These are phyloP conservation scores for Botryosphaeria dothidea DNA, from an alignment of 2,329 filamentous ascomycete species.

Conservation along the genomic window DNA sequence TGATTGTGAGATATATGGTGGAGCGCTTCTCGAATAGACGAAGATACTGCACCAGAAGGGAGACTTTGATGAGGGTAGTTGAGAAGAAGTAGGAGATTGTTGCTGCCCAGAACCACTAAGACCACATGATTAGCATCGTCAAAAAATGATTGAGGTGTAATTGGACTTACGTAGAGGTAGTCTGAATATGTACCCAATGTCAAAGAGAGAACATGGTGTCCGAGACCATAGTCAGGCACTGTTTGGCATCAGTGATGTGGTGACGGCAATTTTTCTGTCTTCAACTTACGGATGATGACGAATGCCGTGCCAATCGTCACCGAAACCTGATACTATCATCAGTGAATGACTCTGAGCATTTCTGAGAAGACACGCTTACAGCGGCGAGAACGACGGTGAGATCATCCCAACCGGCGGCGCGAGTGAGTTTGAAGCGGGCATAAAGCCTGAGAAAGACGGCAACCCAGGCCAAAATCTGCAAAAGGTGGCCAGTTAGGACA, in stretches of 20 bases:
- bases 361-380: constrained; percentile 16
- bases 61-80: constrained; percentile 38
- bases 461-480: constrained; percentile 29
- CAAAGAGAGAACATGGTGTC: constrained; percentile 30
- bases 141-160: not conserved
- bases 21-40: constrained; percentile 32
- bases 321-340: constrained; percentile 23
- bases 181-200: constrained; percentile 24
- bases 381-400: constrained; percentile 33
- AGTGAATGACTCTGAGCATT: not conserved
- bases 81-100: constrained; percentile 34
- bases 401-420: constrained; percentile 39
- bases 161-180: constrained; percentile 34
- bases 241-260: constrained; percentile 18
- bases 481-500: too few species aligned
- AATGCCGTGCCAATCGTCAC: constrained; percentile 30
- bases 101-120: constrained; percentile 33
- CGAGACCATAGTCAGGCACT: constrained; percentile 37
- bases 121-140: not conserved
- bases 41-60: constrained; percentile 39
- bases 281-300: constrained; percentile 33
- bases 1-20: constrained; percentile 25
- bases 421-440: constrained; percentile 29
- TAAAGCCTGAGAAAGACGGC: constrained; percentile 34
- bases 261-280: not conserved